Evolutionary conservation across 805 yeast genomes (phyloP).

Genomic region (Ascoidea asiatica): DNA sequence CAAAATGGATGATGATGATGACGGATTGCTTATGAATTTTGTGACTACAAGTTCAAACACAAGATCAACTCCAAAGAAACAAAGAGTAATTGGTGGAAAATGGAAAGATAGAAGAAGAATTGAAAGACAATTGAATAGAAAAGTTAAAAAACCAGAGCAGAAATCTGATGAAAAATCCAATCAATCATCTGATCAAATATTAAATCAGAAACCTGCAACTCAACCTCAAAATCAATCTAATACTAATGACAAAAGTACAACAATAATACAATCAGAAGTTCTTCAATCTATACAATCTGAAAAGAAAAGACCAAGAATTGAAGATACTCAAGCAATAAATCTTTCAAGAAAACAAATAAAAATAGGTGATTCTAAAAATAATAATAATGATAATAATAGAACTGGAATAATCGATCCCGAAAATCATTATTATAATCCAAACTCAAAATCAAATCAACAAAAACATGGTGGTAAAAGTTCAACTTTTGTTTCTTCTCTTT

Average conservation of each 20-base stretch:
- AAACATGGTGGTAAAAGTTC: conserved; percentile 31
- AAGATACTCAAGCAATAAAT: neutral
- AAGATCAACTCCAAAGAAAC: conserved; percentile 13
- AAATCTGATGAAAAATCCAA: conserved; percentile 8
- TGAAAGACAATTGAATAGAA: conserved; percentile 27
- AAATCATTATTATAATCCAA: conserved; percentile 10
- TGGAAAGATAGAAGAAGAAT: conserved; percentile 73
- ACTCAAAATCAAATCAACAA: conserved; percentile 8
- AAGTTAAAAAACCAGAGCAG: conserved; percentile 25
- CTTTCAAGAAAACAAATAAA: no score
- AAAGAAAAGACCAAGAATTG: conserved; percentile 1
- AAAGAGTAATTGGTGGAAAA: conserved; percentile 52
- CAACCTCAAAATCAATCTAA: neutral
- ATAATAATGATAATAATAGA: conserved; percentile 5
- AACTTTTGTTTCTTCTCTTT: conserved; percentile 75
- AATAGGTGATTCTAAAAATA: no score
- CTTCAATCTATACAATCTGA: conserved; percentile 1
- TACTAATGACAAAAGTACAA: conserved; percentile 1
- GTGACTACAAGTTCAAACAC: conserved; percentile 25
- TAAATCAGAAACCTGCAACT: conserved; percentile 3
- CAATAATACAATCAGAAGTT: conserved; percentile 2
- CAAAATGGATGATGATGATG: conserved; percentile 26
- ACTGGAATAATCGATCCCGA: conserved; percentile 5
- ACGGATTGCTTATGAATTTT: conserved; percentile 67
- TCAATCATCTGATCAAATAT: conserved; percentile 9